phyloP scores from a whole-genome alignment of 2,329 filamentous ascomycete genomes.

The Shiraia sp. region DNA sequence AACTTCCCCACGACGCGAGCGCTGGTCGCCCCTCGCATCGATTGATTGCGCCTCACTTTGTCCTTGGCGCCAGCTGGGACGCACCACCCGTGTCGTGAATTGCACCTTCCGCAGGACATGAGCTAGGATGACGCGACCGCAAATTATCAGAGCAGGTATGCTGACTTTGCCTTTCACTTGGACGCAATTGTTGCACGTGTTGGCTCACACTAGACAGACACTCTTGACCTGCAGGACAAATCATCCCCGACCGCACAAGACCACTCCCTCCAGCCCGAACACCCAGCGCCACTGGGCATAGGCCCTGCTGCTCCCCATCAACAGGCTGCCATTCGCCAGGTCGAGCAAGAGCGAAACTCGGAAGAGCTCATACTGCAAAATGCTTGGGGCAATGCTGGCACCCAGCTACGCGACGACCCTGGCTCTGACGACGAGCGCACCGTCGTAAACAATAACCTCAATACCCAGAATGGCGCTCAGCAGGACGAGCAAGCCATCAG shows the following conservation, averaged over 20 bases:
- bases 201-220: constrained; percentile 64
- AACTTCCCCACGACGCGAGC: constrained; percentile 7
- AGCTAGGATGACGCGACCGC: constrained; percentile 58
- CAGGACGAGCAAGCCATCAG: constrained; percentile 39
- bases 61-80: constrained; percentile 24
- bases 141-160: constrained; percentile 61
- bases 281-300: constrained; percentile 55
- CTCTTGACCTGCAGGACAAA: constrained; percentile 90
- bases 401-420: constrained; percentile 45
- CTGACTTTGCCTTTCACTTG: neutral
- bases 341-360: constrained; percentile 71
- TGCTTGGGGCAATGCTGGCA: constrained; percentile 50
- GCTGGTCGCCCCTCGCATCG: constrained; percentile 27
- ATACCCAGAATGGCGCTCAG: constrained; percentile 19
- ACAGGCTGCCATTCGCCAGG: constrained; percentile 79
- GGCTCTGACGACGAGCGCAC: constrained; percentile 64
- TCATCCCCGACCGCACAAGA: constrained; percentile 82
- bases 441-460: constrained; percentile 16
- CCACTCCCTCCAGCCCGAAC: constrained; percentile 64
- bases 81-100: constrained; percentile 3
- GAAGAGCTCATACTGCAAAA: constrained; percentile 71
- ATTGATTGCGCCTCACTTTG: constrained; percentile 31
- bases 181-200: constrained; percentile 3
- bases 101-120: constrained; percentile 33
- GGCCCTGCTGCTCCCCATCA: constrained; percentile 76